A percentile compares a stretch with the other conserved stretches of the same genome.
Evolutionary conservation across 2,329 filamentous ascomycete species (phyloP).

Genomic region (Cryphonectria japonica): DNA sequence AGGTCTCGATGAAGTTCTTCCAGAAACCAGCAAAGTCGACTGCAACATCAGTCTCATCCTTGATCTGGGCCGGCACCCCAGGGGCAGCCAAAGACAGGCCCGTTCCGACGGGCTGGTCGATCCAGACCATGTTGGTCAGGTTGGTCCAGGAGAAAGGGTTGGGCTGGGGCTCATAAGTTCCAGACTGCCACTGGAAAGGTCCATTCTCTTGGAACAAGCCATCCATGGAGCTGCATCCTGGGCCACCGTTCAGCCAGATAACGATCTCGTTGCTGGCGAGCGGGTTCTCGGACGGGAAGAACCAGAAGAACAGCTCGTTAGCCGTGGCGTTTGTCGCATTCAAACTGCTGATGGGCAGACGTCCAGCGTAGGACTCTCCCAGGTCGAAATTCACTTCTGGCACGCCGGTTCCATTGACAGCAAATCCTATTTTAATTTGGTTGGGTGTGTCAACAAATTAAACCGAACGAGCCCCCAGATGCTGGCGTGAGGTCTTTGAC

Average conservation of each 20-base stretch:
- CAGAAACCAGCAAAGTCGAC: conserved; percentile 73
- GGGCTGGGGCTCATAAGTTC: conserved; percentile 62
- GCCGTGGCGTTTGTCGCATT: conserved; percentile 44
- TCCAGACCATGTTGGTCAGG: conserved; percentile 74
- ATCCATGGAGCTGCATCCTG: conserved; percentile 61
- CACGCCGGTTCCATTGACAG: conserved; percentile 65
- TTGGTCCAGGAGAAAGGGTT: conserved; percentile 73
- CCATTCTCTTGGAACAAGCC: conserved; percentile 75
- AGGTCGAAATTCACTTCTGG: conserved; percentile 73
- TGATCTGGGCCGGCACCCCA: conserved; percentile 59
- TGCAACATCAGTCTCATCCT: conserved; percentile 65
- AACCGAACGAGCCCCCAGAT: no score
- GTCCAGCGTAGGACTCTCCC: conserved; percentile 67
- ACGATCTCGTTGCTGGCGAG: conserved; percentile 60
- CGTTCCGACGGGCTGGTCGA: conserved; percentile 66
- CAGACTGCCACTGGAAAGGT: conserved; percentile 68
- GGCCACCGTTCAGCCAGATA: conserved; percentile 64
- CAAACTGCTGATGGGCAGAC: conserved; percentile 57
- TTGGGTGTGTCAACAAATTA: not conserved
- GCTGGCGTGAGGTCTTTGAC: not conserved
- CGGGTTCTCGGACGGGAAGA: conserved; percentile 61
- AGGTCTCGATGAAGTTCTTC: conserved; percentile 72
- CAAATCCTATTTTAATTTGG: conserved; percentile 52
- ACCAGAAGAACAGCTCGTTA: conserved; percentile 65
- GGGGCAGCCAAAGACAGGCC: conserved; percentile 62